Base-by-base conservation (phyloP, 768 basidiomycete genomes). In the Daedaleopsis sinensis region DNA sequence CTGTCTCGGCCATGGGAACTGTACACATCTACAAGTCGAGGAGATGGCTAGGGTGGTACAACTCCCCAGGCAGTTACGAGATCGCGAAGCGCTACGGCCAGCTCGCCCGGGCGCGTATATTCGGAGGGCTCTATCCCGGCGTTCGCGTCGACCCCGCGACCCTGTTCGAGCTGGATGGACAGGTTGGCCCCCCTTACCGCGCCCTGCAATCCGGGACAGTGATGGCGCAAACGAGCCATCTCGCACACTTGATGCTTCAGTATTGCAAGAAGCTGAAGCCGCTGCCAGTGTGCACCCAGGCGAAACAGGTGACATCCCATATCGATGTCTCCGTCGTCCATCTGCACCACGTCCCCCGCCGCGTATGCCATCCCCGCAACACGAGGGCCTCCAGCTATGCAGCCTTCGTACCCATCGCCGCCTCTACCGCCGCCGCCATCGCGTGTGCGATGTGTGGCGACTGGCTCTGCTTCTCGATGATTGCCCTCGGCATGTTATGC, bases 1-100 rank as follows among this genome's bases (percentile, higher is more conserved):
- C 58, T 10, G 50, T 52, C 11, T 44, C 58, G 21, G 58, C 58
- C 1, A 44, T 52, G 38, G 42, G n/a, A 1, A 42, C 39, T 0
- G 51, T 42, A 8, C 42, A 43, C 42, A 21, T 59, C 5, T 59
- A 59, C 51, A 21, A 44, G 27, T 35, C 38, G 24, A 19, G 57
- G 27, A 44, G 46, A 36, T 60, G 59, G 59, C 37, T 60, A 11
- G 59, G 59, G n/a, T 60, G 59, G 59, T 55, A 60, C 59, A 60
- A 60, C 47, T 54, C 53, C 1, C 59, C 52, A 2, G 59, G 59
- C 3, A 55, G 59, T 27, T 60, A 55, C 59, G 59, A 48, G 12
- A 55, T 60, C 42, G 53, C 59, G 8, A 39, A 54, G 21, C 37
- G 46, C 23, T 60, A 60, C n/a, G 53, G 46, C 11, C 37, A 23